Conservation (phyloP, 345 rosid species). For the Isatis tinctoria region DNA sequence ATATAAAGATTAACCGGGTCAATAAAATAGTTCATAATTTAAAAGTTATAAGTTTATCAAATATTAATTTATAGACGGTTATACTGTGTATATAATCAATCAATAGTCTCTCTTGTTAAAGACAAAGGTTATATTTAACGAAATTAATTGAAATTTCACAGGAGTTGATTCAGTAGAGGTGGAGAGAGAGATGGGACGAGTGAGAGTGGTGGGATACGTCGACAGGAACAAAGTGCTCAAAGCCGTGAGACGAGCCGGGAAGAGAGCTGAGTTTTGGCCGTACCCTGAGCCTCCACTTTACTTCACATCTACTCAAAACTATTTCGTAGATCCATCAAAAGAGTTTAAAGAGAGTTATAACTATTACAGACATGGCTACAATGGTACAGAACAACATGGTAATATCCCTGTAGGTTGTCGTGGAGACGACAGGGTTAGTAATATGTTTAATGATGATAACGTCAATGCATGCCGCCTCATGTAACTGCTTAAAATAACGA, state of each 20-base stretch:
- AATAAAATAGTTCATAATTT: not conserved
- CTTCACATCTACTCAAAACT: slow-evolving; percentile 60
- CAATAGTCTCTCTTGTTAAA: not conserved
- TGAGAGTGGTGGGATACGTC: slow-evolving; percentile 75
- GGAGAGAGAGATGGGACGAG: slow-evolving; percentile 62
- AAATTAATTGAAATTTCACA: slow-evolving; percentile 9
- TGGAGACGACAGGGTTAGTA: slow-evolving; percentile 90
- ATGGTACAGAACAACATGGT: slow-evolving; percentile 60
- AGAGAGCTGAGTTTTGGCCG: slow-evolving; percentile 95
- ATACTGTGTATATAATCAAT: not conserved
- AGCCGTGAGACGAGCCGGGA: slow-evolving; percentile 80
- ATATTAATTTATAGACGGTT: not conserved
- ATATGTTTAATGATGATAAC: slow-evolving; percentile 88
- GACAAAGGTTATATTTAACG: not conserved
- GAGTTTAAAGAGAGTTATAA: slow-evolving; percentile 87
- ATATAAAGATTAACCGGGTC: not conserved
- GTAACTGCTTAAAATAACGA: slow-evolving; percentile 27
- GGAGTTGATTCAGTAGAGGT: slow-evolving; percentile 87
- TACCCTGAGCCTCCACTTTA: slow-evolving; percentile 78
- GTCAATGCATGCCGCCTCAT: slow-evolving; percentile 84
- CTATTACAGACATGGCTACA: slow-evolving; percentile 82
- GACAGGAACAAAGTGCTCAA: slow-evolving; percentile 85
- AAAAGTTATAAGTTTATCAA: not conserved
- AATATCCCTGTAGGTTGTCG: slow-evolving; percentile 58
- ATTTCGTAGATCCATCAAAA: slow-evolving; percentile 69